Evolutionary conservation across 192 early-diverging fungal genomes (phyloP), one percentile per base, ranked within the genome.

Genomic region (Coemansia nantahalensis): DNA sequence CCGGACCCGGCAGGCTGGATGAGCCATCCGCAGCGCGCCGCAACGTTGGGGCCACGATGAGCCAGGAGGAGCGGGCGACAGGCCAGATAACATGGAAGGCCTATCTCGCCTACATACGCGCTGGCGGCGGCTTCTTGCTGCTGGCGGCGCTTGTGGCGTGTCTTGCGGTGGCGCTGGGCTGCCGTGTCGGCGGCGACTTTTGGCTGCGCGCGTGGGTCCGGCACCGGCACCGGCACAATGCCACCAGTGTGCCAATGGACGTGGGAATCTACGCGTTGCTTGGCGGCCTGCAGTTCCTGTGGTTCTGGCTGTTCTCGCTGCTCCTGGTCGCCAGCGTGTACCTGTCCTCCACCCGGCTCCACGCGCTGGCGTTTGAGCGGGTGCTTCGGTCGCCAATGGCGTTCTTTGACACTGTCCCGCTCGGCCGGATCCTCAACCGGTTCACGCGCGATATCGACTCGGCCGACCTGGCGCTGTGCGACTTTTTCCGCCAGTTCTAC

Each of bases 381-480:
- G 80, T 96, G 24, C 36, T 92, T 18, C 68, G 65, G 39, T 56
- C 82, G 8, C 84, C 82, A 5, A 83, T 86, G 76, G 73, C 62
- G 0, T 94, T 97, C 51, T 88, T 86, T 58, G 86, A 90, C 32
- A 83, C 83, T 2, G 84, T 82, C n/a, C 87, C 88, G 10, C 41
- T 86, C 5, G 88, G 88, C 17, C 65, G 87, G 22, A 82, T 90
- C 40, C 68, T 90, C 48, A 90, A 89, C 49, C 78, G 86, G 32
- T 87, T 89, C 47, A 83, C 82, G 31, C 84, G 83, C 35, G 86
- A 88, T 48, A 54, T 88, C 10, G 80, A 83, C 51, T 57, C 61
- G 48, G 48, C 71, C 33, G 88, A 90, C 53, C 79, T 75, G 31
- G 75, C 68, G 1, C 58, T 88, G 11, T 66, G 80, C 26, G 87